These are phyloP conservation scores for Umbelopsis ramanniana DNA, from an alignment of 192 early-diverging fungal species.

Conservation along the genomic window DNA sequence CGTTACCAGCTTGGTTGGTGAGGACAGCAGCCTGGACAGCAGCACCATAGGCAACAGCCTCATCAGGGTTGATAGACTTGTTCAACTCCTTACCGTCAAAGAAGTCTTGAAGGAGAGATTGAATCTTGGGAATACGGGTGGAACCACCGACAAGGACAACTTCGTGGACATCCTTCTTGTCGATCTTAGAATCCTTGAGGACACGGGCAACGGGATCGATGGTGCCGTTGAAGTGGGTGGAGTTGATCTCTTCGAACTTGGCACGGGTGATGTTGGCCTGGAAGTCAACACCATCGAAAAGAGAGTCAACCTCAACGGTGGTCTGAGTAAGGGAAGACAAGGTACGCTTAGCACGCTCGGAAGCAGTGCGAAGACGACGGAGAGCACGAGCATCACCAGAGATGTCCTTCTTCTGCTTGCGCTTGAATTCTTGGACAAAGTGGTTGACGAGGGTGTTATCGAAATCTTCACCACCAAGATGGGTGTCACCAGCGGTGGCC, in stretches of 20 bases:
- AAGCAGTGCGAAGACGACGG: constrained; percentile 94
- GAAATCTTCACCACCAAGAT: constrained; percentile 86
- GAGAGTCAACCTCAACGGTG: constrained; percentile 92
- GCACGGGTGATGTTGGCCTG: constrained; percentile 94
- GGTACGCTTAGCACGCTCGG: constrained; percentile 96
- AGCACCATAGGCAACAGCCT: constrained; percentile 93
- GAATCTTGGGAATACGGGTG: constrained; percentile 94
- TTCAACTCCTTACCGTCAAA: constrained; percentile 82
- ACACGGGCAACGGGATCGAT: constrained; percentile 94
- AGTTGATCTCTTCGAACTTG: constrained; percentile 97
- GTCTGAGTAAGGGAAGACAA: constrained; percentile 93
- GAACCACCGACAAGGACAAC: constrained; percentile 89
- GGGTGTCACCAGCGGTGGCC: constrained; percentile 83
- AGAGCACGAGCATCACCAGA: constrained; percentile 87
- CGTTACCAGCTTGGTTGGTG: constrained; percentile 67
- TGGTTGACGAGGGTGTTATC: constrained; percentile 88
- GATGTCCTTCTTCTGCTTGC: constrained; percentile 79
- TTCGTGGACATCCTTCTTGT: constrained; percentile 73
- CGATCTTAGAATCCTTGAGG: constrained; percentile 76
- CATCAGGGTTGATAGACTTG: constrained; percentile 92
- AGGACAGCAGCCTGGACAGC: constrained; percentile 88
- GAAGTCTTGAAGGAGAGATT: constrained; percentile 75
- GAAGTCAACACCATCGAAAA: constrained; percentile 87
- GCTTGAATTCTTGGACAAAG: constrained; percentile 93
- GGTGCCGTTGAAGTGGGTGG: constrained; percentile 91